Percentiles rank a stretch among this genome's conserved stretches.
phyloP scores from a whole-genome alignment of 2,329 filamentous ascomycete species.

The Elsinoe arachidis region DNA sequence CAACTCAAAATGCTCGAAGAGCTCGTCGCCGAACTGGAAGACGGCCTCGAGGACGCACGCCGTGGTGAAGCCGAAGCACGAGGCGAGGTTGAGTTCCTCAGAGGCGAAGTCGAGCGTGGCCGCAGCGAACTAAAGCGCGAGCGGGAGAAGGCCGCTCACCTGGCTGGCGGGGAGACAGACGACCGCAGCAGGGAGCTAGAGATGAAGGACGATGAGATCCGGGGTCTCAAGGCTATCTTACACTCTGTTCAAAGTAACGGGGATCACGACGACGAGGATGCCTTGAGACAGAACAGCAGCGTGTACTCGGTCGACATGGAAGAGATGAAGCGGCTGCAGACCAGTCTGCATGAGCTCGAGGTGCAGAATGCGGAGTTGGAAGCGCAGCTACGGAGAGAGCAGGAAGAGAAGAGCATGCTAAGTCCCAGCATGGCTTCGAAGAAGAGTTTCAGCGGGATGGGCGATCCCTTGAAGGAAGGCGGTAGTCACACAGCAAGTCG shows the following conservation, averaged over 20 bases:
- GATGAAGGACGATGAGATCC: slow-evolving; percentile 93
- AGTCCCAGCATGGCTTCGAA: slow-evolving; percentile 35
- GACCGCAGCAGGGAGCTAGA: slow-evolving; percentile 55
- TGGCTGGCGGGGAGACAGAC: slow-evolving; percentile 42
- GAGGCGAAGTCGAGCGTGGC: slow-evolving; percentile 88
- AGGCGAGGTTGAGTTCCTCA: slow-evolving; percentile 88
- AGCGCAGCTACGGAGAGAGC: slow-evolving; percentile 23
- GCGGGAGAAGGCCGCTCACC: slow-evolving; percentile 64
- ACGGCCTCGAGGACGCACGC: slow-evolving; percentile 88
- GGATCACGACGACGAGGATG: not conserved
- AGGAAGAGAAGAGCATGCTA: slow-evolving; percentile 43
- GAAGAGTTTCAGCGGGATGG: not conserved
- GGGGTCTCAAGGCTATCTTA: slow-evolving; percentile 94
- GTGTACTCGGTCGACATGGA: slow-evolving; percentile 40
- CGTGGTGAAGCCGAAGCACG: slow-evolving; percentile 91
- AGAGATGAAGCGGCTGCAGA: slow-evolving; percentile 54
- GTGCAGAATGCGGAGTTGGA: slow-evolving; percentile 11
- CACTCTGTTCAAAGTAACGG: slow-evolving; percentile 57
- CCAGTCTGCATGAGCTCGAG: slow-evolving; percentile 28
- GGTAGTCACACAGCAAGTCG: not conserved
- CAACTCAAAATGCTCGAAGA: slow-evolving; percentile 95
- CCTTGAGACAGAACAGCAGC: slow-evolving; percentile 64
- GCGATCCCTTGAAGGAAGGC: slow-evolving; percentile 1
- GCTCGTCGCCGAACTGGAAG: slow-evolving; percentile 90
- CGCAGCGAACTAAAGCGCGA: slow-evolving; percentile 81